Percentiles rank a stretch among this genome's conserved stretches.
Evolutionary conservation across 2,329 filamentous ascomycete genomes (phyloP).

Genomic region (Erysiphe pulchra): DNA sequence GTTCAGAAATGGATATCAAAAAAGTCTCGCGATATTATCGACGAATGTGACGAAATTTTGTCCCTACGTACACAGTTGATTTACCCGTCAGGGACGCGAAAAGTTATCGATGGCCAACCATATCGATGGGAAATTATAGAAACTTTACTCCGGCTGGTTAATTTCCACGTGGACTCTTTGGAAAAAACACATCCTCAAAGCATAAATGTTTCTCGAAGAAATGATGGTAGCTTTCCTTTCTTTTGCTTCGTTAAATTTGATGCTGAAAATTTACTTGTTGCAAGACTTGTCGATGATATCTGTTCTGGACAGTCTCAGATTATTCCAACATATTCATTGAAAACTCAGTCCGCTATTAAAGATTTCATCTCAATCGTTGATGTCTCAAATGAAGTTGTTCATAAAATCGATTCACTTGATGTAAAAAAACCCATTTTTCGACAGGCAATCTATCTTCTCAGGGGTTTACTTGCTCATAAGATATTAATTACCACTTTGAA

Average conservation of each 20-base stretch:
- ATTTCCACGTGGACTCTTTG: slow-evolving; percentile 13
- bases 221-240: slow-evolving; percentile 18
- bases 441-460: slow-evolving; percentile 19
- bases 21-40: slow-evolving; percentile 22
- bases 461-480: slow-evolving; percentile 23
- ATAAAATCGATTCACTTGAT: neutral
- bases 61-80: slow-evolving; percentile 16
- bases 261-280: slow-evolving; percentile 13
- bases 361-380: neutral
- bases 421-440: neutral
- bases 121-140: slow-evolving; percentile 14
- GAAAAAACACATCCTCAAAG: slow-evolving; percentile 15
- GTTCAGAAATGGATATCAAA: slow-evolving; percentile 19
- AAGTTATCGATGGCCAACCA: slow-evolving; percentile 15
- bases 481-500: slow-evolving; percentile 23
- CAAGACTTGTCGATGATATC: slow-evolving; percentile 13
- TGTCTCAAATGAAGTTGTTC: neutral
- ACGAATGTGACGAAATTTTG: slow-evolving; percentile 20
- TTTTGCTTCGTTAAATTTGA: slow-evolving; percentile 20
- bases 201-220: slow-evolving; percentile 17
- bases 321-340: neutral
- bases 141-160: slow-evolving; percentile 10
- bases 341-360: neutral
- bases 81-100: slow-evolving; percentile 16
- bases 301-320: slow-evolving; percentile 9